phyloP scores from a whole-genome alignment of 139 green algal species.

The Tetraselmis striata region DNA sequence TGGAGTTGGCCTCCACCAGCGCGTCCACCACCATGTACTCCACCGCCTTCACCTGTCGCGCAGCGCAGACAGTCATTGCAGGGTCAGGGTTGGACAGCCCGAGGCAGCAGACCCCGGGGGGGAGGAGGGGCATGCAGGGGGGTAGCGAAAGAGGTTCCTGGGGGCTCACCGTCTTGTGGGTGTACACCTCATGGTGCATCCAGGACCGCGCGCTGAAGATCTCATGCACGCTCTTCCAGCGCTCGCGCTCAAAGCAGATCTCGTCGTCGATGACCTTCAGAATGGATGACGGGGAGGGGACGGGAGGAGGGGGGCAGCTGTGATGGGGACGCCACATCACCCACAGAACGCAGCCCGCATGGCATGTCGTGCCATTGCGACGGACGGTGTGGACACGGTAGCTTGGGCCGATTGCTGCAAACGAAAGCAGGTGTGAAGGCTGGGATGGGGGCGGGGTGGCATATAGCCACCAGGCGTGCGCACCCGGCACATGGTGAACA shows the following conservation, averaged over 20 bases:
- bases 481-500: neutral
- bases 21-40: conserved; percentile 58
- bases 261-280: conserved; percentile 24
- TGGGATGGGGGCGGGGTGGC: neutral
- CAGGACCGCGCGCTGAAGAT: conserved; percentile 23
- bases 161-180: conserved; percentile 12
- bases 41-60: conserved; percentile 37
- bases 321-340: too few species aligned
- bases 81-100: too few species aligned
- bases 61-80: too few species aligned
- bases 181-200: conserved; percentile 36
- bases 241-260: conserved; percentile 31
- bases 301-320: neutral
- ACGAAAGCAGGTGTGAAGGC: neutral
- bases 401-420: too few species aligned
- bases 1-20: conserved; percentile 33
- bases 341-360: too few species aligned
- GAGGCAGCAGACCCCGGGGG: too few species aligned
- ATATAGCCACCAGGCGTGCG: too few species aligned
- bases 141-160: neutral
- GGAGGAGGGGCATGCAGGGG: neutral
- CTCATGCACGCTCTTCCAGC: conserved; percentile 22
- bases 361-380: neutral
- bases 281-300: neutral
- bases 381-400: neutral